Conservation (phyloP, 148 eudicot species). For the Euryodendron excelsum region DNA sequence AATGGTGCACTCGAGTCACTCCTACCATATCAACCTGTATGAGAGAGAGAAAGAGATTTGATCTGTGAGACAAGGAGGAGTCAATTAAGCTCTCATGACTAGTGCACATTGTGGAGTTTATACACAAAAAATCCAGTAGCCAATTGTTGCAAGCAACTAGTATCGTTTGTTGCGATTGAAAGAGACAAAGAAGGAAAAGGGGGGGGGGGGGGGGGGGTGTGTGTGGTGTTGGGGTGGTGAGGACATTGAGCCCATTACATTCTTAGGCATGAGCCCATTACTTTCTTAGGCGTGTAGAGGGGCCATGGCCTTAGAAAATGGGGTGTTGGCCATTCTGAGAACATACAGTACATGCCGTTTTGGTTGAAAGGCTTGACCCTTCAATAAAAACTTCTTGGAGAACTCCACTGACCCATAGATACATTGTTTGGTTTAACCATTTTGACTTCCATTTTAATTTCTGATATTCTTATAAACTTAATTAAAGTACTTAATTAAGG, state of each 20-base stretch:
- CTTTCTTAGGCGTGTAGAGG: background rate
- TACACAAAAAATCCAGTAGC: background rate
- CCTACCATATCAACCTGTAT: no score
- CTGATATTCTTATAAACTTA: no score
- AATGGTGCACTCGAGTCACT: no score
- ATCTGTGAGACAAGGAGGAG: no score
- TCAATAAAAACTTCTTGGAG: background rate
- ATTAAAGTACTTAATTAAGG: no score
- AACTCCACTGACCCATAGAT: conserved; percentile 7
- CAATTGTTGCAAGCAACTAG: background rate
- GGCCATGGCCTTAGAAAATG: conserved; percentile 5
- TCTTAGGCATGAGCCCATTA: conserved; percentile 1
- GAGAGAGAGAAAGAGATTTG: no score
- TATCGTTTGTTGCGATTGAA: background rate
- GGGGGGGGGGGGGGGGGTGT: no score
- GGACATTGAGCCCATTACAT: no score
- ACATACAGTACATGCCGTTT: conserved; percentile 11
- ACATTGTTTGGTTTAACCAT: background rate
- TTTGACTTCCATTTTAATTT: no score
- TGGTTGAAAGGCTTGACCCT: background rate
- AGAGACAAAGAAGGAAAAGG: background rate
- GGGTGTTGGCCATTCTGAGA: conserved; percentile 4
- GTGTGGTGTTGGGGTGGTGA: no score
- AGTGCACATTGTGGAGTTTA: background rate
- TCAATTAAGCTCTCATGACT: background rate